Evolutionary conservation across 2,329 filamentous ascomycete species (phyloP).

Genomic region (Aspergillus ochraceus): DNA sequence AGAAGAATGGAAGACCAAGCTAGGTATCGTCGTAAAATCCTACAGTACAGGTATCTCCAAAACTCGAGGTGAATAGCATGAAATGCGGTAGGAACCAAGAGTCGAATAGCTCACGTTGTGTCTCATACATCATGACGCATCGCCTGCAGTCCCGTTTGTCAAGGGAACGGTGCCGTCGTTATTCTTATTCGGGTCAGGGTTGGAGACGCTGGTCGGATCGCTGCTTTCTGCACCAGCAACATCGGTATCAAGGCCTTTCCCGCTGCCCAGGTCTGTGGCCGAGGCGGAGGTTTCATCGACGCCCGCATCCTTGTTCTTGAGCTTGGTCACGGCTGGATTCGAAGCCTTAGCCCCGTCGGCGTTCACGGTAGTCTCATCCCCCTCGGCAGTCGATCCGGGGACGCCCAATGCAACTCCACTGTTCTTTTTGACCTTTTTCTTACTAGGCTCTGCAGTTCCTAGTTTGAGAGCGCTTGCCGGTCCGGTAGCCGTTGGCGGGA

Average conservation of each 20-base stretch:
- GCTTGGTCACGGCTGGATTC: slow-evolving; percentile 39
- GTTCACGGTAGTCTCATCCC: slow-evolving; percentile 23
- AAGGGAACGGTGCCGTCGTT: slow-evolving; percentile 41
- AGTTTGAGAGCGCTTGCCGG: slow-evolving; percentile 26
- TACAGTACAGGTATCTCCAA: slow-evolving; percentile 5
- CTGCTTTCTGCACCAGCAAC: slow-evolving; percentile 10
- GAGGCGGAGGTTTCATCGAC: slow-evolving; percentile 12
- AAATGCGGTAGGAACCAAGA: not conserved
- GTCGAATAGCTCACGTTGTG: not conserved
- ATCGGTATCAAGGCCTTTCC: slow-evolving; percentile 16
- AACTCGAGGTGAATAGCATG: not conserved
- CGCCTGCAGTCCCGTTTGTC: slow-evolving; percentile 59
- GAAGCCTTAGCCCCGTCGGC: slow-evolving; percentile 17
- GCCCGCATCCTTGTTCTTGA: slow-evolving; percentile 38
- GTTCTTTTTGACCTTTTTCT: slow-evolving; percentile 46
- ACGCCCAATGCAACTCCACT: slow-evolving; percentile 33
- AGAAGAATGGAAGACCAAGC: not conserved
- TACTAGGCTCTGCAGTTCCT: slow-evolving; percentile 37
- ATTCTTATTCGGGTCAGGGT: slow-evolving; percentile 24
- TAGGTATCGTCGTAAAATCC: not conserved
- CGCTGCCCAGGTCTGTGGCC: slow-evolving; percentile 13
- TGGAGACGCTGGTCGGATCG: slow-evolving; percentile 10
- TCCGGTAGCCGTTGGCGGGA: slow-evolving; percentile 27
- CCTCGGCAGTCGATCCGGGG: slow-evolving; percentile 24
- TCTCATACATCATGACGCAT: slow-evolving; percentile 43